Conservation (phyloP, 192 early-diverging fungal genomes). For the Coemansia guatemalensis region DNA sequence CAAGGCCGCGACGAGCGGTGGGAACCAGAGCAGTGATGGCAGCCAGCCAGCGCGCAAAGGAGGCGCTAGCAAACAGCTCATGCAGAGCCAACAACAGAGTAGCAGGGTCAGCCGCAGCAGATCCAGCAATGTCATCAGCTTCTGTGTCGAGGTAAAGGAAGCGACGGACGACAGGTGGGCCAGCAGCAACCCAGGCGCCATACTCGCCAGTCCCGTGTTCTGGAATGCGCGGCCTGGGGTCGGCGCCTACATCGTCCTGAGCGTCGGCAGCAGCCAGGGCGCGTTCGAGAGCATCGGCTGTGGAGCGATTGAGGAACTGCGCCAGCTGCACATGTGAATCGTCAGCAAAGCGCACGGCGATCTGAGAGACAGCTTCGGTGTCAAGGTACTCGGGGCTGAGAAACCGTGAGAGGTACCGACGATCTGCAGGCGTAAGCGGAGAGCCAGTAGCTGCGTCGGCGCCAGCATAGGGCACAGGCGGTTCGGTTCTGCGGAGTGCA, state of each 20-base stretch:
- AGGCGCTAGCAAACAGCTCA: constrained; percentile 16
- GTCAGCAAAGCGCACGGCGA: constrained; percentile 64
- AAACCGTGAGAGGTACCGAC: constrained; percentile 50
- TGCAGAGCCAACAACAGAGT: constrained; percentile 31
- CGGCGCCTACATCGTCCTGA: constrained; percentile 47
- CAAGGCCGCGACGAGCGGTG: constrained; percentile 50
- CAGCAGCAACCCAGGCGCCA: constrained; percentile 59
- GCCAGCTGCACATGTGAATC: constrained; percentile 67
- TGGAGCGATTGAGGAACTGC: constrained; percentile 57
- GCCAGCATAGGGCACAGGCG: not conserved
- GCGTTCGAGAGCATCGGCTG: constrained; percentile 36
- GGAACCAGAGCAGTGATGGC: constrained; percentile 57
- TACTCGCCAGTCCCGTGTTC: constrained; percentile 62
- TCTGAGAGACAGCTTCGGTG: constrained; percentile 46
- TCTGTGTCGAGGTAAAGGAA: constrained; percentile 54
- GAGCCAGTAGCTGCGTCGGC: constrained; percentile 26
- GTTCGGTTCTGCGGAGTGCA: constrained; percentile 18
- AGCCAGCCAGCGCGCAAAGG: constrained; percentile 64
- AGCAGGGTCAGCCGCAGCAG: constrained; percentile 14
- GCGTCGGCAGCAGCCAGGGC: constrained; percentile 49
- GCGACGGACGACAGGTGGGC: constrained; percentile 68
- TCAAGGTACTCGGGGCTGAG: constrained; percentile 70
- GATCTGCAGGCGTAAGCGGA: constrained; percentile 29
- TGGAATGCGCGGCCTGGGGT: constrained; percentile 21
- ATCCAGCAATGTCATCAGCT: constrained; percentile 2